phyloP scores from a whole-genome alignment of 371 early-diverging fungal species.

The Amoeboaphelidium protococcarum region DNA sequence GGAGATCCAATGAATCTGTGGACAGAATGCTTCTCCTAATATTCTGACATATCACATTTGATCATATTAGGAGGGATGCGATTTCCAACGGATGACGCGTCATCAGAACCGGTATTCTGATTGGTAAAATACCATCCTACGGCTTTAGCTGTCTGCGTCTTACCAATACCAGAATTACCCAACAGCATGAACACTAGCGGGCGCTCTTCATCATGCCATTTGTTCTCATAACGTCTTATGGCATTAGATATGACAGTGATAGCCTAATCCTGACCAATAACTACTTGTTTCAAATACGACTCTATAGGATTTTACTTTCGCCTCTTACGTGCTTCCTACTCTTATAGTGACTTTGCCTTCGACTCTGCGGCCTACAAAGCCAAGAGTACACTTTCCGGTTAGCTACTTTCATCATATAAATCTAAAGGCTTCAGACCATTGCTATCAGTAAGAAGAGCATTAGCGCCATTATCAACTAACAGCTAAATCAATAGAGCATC shows the following conservation, averaged over 20 bases:
- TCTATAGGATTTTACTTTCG: conserved; percentile 14
- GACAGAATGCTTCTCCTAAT: conserved; percentile 27
- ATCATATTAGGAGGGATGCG: conserved; percentile 9
- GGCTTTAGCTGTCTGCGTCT: conserved; percentile 38
- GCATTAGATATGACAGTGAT: conserved; percentile 28
- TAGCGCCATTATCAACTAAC: conserved; percentile 17
- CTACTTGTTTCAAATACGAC: conserved; percentile 15
- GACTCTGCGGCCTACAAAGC: neutral
- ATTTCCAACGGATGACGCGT: neutral
- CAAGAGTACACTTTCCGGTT: too few species aligned
- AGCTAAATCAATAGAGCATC: conserved; percentile 15
- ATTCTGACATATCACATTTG: conserved; percentile 40
- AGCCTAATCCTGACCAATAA: conserved; percentile 36
- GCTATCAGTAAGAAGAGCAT: conserved; percentile 10
- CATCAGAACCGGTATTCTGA: conserved; percentile 15
- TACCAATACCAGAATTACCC: conserved; percentile 42
- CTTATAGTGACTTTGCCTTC: neutral
- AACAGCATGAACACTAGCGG: conserved; percentile 42
- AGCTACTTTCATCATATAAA: neutral
- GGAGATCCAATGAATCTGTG: conserved; percentile 36
- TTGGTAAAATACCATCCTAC: conserved; percentile 11
- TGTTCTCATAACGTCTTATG: conserved; percentile 31
- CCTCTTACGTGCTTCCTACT: neutral
- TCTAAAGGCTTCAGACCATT: neutral
- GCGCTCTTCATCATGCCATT: conserved; percentile 30